Conservation (phyloP, 768 basidiomycete species). For the Russula vinacea region DNA sequence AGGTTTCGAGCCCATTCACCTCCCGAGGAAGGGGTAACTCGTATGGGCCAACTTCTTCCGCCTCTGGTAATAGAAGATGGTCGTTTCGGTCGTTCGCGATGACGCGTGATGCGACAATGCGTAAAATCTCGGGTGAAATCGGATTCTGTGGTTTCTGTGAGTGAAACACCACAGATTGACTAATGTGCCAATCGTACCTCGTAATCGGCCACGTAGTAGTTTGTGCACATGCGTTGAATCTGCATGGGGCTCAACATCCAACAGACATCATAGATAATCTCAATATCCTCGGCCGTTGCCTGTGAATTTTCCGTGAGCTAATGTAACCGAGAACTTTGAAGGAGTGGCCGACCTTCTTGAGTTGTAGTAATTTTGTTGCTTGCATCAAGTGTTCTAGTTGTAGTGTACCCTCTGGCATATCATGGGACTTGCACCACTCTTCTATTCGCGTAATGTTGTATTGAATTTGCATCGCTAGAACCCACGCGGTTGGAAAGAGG, state of each 20-base stretch:
- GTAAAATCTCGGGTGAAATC: conserved; percentile 94
- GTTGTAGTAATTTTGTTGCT: conserved; percentile 94
- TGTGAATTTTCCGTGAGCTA: conserved; percentile 34
- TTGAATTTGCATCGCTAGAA: conserved; percentile 97
- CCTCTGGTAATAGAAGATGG: conserved; percentile 93
- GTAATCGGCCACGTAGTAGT: conserved; percentile 98
- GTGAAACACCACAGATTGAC: neutral
- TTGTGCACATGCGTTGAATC: conserved; percentile 98
- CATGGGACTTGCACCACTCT: conserved; percentile 99
- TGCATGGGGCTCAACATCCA: conserved; percentile 99
- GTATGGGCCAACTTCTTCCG: conserved; percentile 94
- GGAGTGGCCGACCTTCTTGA: conserved; percentile 76
- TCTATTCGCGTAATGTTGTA: conserved; percentile 98
- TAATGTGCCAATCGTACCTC: conserved; percentile 55
- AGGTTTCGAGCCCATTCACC: conserved; percentile 94
- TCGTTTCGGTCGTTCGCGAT: conserved; percentile 96
- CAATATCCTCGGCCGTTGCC: conserved; percentile 93
- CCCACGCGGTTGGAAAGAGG: conserved; percentile 7
- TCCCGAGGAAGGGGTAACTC: conserved; percentile 92
- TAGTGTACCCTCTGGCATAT: conserved; percentile 97
- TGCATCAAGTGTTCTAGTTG: conserved; percentile 99
- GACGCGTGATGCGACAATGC: conserved; percentile 93
- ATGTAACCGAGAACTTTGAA: neutral
- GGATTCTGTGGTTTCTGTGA: conserved; percentile 60
- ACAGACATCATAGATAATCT: conserved; percentile 99